phyloP scores from a whole-genome alignment of 345 rosid genomes.

The sweet orange (Citrus sinensis) region DNA sequence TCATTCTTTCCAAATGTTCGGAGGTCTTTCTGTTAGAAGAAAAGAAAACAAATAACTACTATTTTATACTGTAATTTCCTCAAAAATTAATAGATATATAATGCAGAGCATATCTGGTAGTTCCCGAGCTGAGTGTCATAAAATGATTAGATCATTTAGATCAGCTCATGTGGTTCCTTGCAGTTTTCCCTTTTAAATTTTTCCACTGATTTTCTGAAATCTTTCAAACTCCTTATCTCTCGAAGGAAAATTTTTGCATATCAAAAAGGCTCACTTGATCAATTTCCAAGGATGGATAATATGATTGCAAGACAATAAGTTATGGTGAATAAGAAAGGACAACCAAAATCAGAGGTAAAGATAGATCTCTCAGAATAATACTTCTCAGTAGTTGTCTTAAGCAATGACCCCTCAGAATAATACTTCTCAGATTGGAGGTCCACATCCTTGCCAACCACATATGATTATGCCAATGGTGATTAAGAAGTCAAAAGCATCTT shows the following conservation, averaged over 20 bases:
- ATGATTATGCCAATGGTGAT: neutral
- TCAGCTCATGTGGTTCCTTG: neutral
- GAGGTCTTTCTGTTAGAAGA: neutral
- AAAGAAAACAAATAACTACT: neutral
- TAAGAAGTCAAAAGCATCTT: neutral
- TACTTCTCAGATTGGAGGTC: neutral
- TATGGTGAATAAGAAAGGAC: neutral
- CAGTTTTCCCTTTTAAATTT: neutral
- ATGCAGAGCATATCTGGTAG: neutral
- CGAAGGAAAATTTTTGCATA: neutral
- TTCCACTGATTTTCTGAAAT: neutral
- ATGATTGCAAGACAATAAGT: neutral
- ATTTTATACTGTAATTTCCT: neutral
- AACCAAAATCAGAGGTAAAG: neutral
- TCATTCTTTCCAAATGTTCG: neutral
- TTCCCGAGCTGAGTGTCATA: neutral
- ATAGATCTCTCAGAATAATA: neutral
- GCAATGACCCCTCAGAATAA: neutral
- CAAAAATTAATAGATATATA: neutral
- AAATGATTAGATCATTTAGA: neutral
- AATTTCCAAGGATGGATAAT: neutral
- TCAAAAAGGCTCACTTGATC: neutral
- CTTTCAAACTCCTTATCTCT: neutral
- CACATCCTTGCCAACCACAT: neutral
- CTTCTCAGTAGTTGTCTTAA: neutral